Base-by-base conservation (phyloP, 1,284 basidiomycete genomes). In the Golubevia sp. region DNA sequence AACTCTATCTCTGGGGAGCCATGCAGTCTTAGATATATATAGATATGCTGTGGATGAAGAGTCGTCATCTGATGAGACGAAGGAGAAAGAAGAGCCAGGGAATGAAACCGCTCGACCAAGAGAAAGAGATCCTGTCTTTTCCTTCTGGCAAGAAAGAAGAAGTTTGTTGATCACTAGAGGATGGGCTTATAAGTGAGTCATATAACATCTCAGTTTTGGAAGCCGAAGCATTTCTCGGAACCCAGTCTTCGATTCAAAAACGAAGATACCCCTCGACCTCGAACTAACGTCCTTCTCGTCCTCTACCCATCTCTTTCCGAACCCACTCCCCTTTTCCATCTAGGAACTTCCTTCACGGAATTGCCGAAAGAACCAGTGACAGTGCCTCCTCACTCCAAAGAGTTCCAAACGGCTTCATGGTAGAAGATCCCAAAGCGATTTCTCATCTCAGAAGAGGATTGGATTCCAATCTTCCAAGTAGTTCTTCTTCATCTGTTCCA, bases 21-120 rank as follows among this genome's bases (percentile, higher is more conserved):
- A 94, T 84, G 87, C 91, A 0, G 86, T 94, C 53, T 91, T 97
- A 74, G 89, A 96, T 84, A 90, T 96, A 79, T 93, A 93, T 82
- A 88, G 87, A 63, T 94, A 93, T 68, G 75, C 85, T 0, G 81
- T n/a, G n/a, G 66, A 66, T 27, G 70, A 61, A 8, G 49, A 34
- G 5, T 7, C 52, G 18, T 18, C 50, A 2, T 21, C 18, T 21
- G 7, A 34, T 52, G 48, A 5, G 13, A 23, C 13, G 69, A 26
- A 67, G 67, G 49, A 65, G 62, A 58, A 62, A 66, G 49, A 66
- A 67, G 49, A 65, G 70, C 7, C 50, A 66, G 24, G 56, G 62
- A 3, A 74, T 66, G 64, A 50, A 59, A 49, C 55, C 21, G 71
- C 68, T 0, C 60, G 73, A 44, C 66, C 75, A 18, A 60, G 70